A percentile compares a stretch with the other conserved stretches of the same genome.
Conservation (phyloP, 441 rosid species). For the Gossypium schwendimanii region DNA sequence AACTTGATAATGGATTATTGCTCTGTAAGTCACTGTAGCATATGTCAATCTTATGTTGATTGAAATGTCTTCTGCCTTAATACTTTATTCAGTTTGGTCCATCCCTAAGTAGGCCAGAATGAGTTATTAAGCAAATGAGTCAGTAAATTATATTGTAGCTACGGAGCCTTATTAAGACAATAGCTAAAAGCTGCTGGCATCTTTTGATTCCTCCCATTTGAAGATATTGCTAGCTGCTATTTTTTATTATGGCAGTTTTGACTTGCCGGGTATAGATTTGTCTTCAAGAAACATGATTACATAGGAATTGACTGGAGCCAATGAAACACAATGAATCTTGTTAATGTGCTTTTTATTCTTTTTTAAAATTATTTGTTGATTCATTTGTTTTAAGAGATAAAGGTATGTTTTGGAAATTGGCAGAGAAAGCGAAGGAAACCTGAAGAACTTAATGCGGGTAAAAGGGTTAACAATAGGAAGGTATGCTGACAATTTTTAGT, state of each 20-base stretch:
- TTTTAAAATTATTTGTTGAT: background rate
- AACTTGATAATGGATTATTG: background rate
- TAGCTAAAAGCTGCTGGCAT: background rate
- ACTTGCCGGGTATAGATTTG: background rate
- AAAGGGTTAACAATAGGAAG: slow-evolving; percentile 57
- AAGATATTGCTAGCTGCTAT: background rate
- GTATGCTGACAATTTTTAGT: slow-evolving; percentile 29
- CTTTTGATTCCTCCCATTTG: background rate
- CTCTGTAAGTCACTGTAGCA: background rate
- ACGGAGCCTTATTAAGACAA: background rate
- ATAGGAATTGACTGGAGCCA: background rate
- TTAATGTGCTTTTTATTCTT: background rate
- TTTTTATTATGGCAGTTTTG: background rate
- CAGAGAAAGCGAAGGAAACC: slow-evolving; percentile 91
- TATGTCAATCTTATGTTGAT: background rate
- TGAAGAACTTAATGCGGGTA: slow-evolving; percentile 57
- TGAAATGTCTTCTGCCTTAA: background rate
- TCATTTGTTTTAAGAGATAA: slow-evolving; percentile 3
- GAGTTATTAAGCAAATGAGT: background rate
- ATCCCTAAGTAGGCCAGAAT: slow-evolving; percentile 2
- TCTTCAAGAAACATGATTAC: background rate
- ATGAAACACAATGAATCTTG: background rate
- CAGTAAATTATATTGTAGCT: background rate
- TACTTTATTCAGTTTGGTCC: background rate
- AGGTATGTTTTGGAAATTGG: slow-evolving; percentile 21